phyloP scores from a whole-genome alignment of 2,329 filamentous ascomycete genomes.

The Chrysosporium queenslandicum region DNA sequence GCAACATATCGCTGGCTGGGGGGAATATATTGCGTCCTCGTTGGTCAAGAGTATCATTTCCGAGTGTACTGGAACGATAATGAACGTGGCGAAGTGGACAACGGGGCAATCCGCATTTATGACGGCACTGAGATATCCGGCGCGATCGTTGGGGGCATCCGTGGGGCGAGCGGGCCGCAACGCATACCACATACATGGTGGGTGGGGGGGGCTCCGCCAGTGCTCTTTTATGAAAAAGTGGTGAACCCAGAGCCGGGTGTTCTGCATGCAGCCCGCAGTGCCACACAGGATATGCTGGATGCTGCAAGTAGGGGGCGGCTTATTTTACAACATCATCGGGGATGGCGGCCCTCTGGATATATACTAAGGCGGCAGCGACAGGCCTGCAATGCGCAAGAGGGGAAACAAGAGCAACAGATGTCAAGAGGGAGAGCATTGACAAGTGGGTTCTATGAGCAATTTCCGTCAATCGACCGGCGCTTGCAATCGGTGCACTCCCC shows the following conservation, averaged over 20 bases:
- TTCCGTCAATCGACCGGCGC: background rate
- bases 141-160: constrained; percentile 23
- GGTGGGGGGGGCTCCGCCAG: constrained; percentile 18
- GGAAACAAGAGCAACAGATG: background rate
- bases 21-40: constrained; percentile 25
- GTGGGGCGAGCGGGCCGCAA: constrained; percentile 14
- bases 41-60: constrained; percentile 12
- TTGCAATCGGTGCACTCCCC: background rate
- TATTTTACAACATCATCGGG: constrained; percentile 2
- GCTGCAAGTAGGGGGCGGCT: background rate
- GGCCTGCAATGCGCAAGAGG: background rate
- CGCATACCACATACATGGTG: constrained; percentile 24
- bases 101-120: constrained; percentile 23
- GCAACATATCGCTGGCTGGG: constrained; percentile 33
- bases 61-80: constrained; percentile 28
- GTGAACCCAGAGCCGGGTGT: constrained; percentile 1
- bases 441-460: background rate
- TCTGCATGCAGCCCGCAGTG: background rate
- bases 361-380: background rate
- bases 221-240: constrained; percentile 30
- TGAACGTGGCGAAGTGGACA: constrained; percentile 22
- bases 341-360: background rate
- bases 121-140: constrained; percentile 24
- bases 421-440: background rate
- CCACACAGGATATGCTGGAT: background rate